Conservation (phyloP, 176 grass and related monocot species). For the Avena atlantica region DNA sequence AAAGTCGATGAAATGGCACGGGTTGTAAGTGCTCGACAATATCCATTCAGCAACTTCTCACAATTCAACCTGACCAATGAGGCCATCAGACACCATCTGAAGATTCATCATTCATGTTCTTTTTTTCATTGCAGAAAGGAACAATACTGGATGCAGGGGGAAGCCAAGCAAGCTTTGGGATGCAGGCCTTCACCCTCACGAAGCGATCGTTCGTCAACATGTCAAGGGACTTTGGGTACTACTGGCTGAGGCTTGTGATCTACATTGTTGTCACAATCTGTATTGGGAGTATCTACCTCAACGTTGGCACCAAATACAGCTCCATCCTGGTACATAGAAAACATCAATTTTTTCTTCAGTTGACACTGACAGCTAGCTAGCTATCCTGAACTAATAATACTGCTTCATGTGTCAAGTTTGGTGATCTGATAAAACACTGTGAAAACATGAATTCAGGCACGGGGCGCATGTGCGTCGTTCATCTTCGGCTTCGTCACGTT, state of each 20-base stretch:
- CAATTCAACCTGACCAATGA: neutral
- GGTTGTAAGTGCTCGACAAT: constrained; percentile 61
- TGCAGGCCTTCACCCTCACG: constrained; percentile 77
- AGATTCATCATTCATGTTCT: constrained; percentile 11
- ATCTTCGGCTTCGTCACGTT: constrained; percentile 99
- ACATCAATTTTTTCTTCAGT: neutral
- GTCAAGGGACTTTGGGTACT: constrained; percentile 96
- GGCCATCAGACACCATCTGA: neutral
- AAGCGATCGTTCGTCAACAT: constrained; percentile 92
- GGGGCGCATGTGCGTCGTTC: constrained; percentile 92
- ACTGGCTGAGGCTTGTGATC: constrained; percentile 96
- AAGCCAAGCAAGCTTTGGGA: constrained; percentile 88
- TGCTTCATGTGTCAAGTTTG: neutral
- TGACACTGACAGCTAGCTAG: constrained; percentile 22
- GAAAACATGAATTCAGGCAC: constrained; percentile 58
- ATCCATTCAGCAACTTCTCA: constrained; percentile 21
- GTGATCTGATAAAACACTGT: constrained; percentile 19
- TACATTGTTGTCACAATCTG: constrained; percentile 95
- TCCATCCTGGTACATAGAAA: constrained; percentile 80
- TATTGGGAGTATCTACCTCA: constrained; percentile 95
- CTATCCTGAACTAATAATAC: constrained; percentile 4
- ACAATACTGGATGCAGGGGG: constrained; percentile 86
- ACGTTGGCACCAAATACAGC: constrained; percentile 89
- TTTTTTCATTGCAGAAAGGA: constrained; percentile 76
- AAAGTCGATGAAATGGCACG: constrained; percentile 88